Evolutionary conservation across 1,139 yeast genomes (phyloP).

Genomic region (Arxiozyma slooffiae): DNA sequence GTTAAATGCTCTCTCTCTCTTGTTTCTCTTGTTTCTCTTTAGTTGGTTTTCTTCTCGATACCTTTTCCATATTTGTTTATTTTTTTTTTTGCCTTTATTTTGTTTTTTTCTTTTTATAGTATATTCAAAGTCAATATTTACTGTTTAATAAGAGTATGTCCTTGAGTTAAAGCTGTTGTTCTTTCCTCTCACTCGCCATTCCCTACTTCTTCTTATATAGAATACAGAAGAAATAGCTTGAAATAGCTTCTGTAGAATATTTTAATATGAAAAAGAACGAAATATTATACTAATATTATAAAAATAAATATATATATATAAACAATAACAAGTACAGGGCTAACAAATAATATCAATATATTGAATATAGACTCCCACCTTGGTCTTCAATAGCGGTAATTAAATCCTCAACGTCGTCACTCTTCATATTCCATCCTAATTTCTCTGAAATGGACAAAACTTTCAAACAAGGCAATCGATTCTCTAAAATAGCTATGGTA

Average conservation of each 20-base stretch:
- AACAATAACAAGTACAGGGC: neutral
- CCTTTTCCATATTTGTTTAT: neutral
- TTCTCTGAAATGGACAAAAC: constrained; percentile 61
- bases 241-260: too few species aligned
- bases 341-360: neutral
- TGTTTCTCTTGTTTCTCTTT: neutral
- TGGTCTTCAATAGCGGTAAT: constrained; percentile 38
- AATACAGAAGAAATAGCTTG: too few species aligned
- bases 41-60: neutral
- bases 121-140: too few species aligned
- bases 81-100: too few species aligned
- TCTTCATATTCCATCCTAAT: constrained; percentile 78
- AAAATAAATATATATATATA: neutral
- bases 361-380: constrained; percentile 31
- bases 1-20: too few species aligned
- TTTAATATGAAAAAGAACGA: too few species aligned
- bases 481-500: constrained; percentile 73
- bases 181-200: neutral
- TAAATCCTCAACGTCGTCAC: constrained; percentile 57
- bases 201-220: neutral
- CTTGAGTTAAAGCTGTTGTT: neutral
- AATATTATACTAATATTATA: neutral
- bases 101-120: too few species aligned
- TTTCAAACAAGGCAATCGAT: constrained; percentile 57
- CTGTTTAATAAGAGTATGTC: too few species aligned